Evolutionary conservation across 1,284 basidiomycete genomes (phyloP).

Genomic region (Clitocybe nebularis): DNA sequence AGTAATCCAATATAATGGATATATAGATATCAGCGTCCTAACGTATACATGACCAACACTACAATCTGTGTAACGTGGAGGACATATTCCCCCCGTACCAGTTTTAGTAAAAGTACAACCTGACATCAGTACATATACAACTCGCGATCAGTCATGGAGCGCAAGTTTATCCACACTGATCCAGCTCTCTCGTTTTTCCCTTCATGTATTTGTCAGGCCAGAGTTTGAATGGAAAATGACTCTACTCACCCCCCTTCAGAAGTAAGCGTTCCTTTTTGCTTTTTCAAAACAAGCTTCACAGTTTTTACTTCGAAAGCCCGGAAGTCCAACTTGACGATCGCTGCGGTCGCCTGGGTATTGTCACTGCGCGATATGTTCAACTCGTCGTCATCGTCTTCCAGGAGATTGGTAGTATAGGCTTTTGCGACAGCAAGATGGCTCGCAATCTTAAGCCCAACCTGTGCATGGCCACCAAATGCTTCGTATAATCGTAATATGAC

Average conservation of each 20-base stretch:
- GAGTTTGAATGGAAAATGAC: conserved; percentile 4
- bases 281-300: conserved; percentile 55
- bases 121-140: no score
- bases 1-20: no score
- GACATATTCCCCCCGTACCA: no score
- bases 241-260: conserved; percentile 13
- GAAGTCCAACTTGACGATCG: conserved; percentile 59
- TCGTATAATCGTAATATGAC: conserved; percentile 88
- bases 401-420: conserved; percentile 71
- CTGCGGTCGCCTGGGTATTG: conserved; percentile 15
- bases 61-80: no score
- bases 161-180: conserved; percentile 28
- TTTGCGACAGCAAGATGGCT: conserved; percentile 54
- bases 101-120: no score
- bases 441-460: conserved; percentile 54
- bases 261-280: conserved; percentile 1
- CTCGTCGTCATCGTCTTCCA: conserved; percentile 73
- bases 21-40: no score
- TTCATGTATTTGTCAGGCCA: no score
- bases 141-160: neutral
- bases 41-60: no score
- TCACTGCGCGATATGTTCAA: conserved; percentile 39
- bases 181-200: conserved; percentile 36
- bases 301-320: conserved; percentile 87
- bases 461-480: conserved; percentile 84